Evolutionary conservation across 176 grass and related monocot genomes (phyloP).

Genomic region (Musa troglodytarum): DNA sequence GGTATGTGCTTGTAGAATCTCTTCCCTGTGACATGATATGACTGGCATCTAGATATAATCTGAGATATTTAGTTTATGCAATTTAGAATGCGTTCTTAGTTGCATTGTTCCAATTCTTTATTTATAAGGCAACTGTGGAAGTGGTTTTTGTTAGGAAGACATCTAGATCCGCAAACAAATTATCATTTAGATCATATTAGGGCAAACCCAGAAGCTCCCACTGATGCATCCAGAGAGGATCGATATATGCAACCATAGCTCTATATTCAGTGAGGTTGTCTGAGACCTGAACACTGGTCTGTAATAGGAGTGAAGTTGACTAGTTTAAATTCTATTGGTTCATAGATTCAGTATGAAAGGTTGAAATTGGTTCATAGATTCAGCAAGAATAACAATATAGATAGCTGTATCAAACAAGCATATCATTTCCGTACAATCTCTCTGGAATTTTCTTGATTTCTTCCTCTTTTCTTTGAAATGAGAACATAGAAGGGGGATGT

Average conservation of each 20-base stretch:
- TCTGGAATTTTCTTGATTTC: neutral
- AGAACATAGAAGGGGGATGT: too few relatives aligned
- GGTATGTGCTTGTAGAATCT: slow-evolving; percentile 28
- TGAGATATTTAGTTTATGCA: neutral
- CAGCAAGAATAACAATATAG: neutral
- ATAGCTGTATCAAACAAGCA: neutral
- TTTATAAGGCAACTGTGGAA: neutral
- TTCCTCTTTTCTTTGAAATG: neutral
- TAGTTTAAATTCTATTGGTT: too few relatives aligned
- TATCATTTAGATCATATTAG: neutral
- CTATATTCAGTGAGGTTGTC: too few relatives aligned
- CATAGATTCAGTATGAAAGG: too few relatives aligned
- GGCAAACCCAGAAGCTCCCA: too few relatives aligned
- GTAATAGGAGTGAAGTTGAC: too few relatives aligned
- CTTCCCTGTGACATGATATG: neutral
- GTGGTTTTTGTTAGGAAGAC: neutral
- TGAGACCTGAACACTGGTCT: too few relatives aligned
- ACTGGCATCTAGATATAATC: neutral
- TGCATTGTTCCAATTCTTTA: neutral
- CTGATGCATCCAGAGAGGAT: too few relatives aligned
- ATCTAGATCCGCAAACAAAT: neutral
- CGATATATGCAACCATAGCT: too few relatives aligned
- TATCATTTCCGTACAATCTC: neutral
- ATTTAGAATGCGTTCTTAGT: neutral
- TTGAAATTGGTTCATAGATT: too few relatives aligned